These are phyloP conservation scores for Mycena venus DNA, from an alignment of 768 basidiomycete genomes.

Conservation along the genomic window DNA sequence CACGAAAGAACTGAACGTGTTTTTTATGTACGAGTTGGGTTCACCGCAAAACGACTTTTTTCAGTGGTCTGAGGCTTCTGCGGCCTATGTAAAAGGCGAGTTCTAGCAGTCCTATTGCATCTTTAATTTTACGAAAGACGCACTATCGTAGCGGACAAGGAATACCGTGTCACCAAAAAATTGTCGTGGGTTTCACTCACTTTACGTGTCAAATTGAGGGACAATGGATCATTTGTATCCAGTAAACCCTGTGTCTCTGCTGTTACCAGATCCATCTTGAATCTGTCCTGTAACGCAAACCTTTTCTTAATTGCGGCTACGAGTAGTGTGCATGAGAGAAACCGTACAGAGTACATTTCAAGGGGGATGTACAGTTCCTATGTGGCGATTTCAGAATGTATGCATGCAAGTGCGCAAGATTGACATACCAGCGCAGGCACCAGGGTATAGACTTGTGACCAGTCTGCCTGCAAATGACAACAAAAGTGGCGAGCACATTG, in stretches of 20 bases:
- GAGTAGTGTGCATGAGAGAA: conserved; percentile 62
- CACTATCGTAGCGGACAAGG: conserved; percentile 84
- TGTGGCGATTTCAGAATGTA: neutral
- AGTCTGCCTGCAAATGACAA: conserved; percentile 81
- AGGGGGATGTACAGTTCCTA: conserved; percentile 89
- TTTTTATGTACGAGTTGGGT: conserved; percentile 70
- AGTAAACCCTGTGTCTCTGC: conserved; percentile 82
- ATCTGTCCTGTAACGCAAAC: neutral
- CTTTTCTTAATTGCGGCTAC: conserved; percentile 35
- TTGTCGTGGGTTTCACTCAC: conserved; percentile 76
- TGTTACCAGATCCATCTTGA: conserved; percentile 70
- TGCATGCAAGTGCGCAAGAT: neutral
- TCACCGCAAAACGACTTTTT: conserved; percentile 81
- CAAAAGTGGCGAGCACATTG: too few relatives aligned
- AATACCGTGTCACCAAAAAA: conserved; percentile 82
- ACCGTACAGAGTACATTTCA: conserved; percentile 80
- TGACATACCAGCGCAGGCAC: neutral
- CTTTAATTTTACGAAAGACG: conserved; percentile 31
- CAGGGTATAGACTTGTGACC: conserved; percentile 44
- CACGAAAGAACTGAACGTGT: neutral
- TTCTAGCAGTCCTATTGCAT: conserved; percentile 54
- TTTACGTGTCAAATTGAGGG: conserved; percentile 55
- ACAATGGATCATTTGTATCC: conserved; percentile 74
- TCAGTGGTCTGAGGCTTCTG: conserved; percentile 76
- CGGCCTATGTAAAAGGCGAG: conserved; percentile 88